Evolutionary conservation across 306 rosid genomes (phyloP).

Genomic region (Myrica gale): DNA sequence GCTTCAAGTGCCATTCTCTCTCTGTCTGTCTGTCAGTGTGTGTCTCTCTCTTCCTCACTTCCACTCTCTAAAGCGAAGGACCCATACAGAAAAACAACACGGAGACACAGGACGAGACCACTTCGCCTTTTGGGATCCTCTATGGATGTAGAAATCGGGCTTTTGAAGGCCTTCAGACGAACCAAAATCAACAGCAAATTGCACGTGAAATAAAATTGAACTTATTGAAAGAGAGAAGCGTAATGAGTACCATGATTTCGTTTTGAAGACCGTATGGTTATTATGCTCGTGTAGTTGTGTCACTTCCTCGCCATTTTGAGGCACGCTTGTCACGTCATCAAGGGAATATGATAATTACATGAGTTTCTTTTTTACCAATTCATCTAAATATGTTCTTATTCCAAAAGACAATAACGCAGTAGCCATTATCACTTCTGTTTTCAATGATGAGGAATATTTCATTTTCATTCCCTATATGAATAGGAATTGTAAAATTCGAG

Average conservation of each 20-base stretch:
- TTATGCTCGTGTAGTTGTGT: not conserved
- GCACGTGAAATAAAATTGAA: conserved; percentile 66
- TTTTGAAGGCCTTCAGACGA: conserved; percentile 32
- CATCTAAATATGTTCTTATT: too few species aligned
- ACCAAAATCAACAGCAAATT: conserved; percentile 43
- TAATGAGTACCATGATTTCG: not conserved
- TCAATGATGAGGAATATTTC: too few species aligned
- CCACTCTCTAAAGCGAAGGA: not conserved
- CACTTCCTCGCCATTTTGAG: not conserved
- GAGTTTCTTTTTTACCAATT: not conserved
- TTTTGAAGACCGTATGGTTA: not conserved
- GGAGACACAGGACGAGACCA: not conserved
- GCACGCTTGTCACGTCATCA: not conserved
- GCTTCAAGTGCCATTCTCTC: conserved; percentile 77
- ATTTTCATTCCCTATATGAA: too few species aligned
- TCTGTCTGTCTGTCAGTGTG: rapidly evolving
- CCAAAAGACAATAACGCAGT: too few species aligned
- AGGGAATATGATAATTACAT: not conserved
- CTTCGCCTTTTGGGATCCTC: conserved; percentile 28
- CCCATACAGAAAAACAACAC: not conserved
- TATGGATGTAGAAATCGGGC: conserved; percentile 28
- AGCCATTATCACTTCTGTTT: too few species aligned
- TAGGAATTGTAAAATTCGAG: too few species aligned
- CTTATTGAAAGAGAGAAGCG: conserved; percentile 24
- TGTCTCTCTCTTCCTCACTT: not conserved